Evolutionary conservation across 805 yeast species (phyloP), one percentile per base, ranked within the genome.

Genomic region (Wilhelminamyces savonicus): DNA sequence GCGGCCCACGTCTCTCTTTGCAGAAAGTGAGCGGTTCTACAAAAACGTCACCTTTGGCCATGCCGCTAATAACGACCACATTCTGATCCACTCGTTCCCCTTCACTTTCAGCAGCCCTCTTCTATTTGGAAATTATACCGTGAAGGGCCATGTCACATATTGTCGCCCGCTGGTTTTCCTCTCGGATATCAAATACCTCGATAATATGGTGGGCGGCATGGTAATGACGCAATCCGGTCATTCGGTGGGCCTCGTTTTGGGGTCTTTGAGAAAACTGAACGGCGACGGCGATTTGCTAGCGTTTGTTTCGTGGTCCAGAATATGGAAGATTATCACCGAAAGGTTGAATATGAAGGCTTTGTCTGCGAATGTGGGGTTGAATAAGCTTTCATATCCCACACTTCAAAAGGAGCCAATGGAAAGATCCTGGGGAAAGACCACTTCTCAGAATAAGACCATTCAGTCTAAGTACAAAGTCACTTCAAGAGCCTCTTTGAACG

Each of bases 231-330:
- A 12, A 4, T 9, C 16, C 4, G 34, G 28, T 2, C 31, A 30
- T 1, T 46, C 57, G 2, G 27, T 61, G 5, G 75, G 75, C 0
- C 38, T 69, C 16, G 52, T 69, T 1, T 33, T 57, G 36, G 67
- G 71, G 0, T 56, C 52, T 28, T 29, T 67, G 14, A 41, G 57
- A 10, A 64, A 63, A 34, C 30, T 33, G 20, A 59, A 66, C 35
- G 73, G 73, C 6, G 70, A 65, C 29, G 75, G 75, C 3, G 72
- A 68, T 26, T 40, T 69, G 28, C 34, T 59, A 5, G 40, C 55
- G 14, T 39, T 62, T 3, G n/a, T 56, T 8, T 37, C 59, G 3
- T 59, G 64, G 64, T 29, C 34, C 4, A 12, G 21, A 1, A 38
- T 55, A 11, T 43, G 36, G 28, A 15, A n/a, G n/a, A 17, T 17